Base-by-base conservation (phyloP, 2,329 filamentous ascomycete species). In the Aureobasidium sp. region DNA sequence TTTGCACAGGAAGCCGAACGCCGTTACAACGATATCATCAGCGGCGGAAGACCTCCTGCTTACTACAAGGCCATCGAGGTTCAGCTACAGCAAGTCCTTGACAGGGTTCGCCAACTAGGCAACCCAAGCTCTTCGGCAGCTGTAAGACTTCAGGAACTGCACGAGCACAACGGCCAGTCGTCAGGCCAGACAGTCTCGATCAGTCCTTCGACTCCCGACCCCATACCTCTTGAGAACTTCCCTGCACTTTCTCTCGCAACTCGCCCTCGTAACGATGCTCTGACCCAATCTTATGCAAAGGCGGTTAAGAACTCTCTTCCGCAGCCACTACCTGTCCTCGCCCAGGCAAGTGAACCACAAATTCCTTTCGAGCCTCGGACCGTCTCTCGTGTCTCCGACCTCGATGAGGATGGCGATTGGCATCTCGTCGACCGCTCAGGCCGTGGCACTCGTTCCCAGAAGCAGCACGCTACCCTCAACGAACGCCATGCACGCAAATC, bases 401-500 rank as follows among this genome's bases (percentile, higher is more conserved):
- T n/a, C 12, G 20, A 27, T 27, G 41, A 45, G 12, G 53, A 57
- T n/a, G n/a, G 25, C 34, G 41, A 47, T n/a, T 58, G 55, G 55
- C 37, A 44, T 22, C 29, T 58, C 31, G 29, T 58, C 31, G 55
- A 58, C 14, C 55, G 42, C 14, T 44, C 55, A 29, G 29, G 55
- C 2, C 55, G 53, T 44, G 41, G 27, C 20, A 14, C 27, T 45
- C 53, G 41, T 7, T 31, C 41, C 20, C 41, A 41, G 29, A 41
- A 42, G 5, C 44, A 49, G 61, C 39, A 51, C 15, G 31, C 34
- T 12, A 31, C 51, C 25, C 42, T 64, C 39, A 51, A 41, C 22
- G 68, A 68, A n/a, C 66, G 66, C 20, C 66, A 66, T 59, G 63
- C 22, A 66, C 68, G 70, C 34, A 66, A 66, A 42, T 62, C 67